These are phyloP conservation scores for Pleoardoris graminearum DNA, from an alignment of 2,329 filamentous ascomycete species.

Conservation along the genomic window DNA sequence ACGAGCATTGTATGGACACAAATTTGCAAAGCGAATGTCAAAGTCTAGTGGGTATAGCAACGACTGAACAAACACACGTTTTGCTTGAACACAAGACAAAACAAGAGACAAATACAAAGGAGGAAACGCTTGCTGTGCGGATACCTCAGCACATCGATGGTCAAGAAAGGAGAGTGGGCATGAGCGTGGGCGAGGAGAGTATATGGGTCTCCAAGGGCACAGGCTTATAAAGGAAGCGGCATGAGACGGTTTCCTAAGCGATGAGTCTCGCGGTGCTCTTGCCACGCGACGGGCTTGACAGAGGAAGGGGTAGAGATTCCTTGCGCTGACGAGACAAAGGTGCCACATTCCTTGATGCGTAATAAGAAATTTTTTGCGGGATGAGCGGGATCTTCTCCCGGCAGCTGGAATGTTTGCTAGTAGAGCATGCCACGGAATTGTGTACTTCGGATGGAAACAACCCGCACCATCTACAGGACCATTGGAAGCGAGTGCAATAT, in stretches of 20 bases:
- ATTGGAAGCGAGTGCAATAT: too few relatives aligned
- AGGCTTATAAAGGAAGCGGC: conserved; percentile 18
- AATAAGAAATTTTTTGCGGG: conserved; percentile 1
- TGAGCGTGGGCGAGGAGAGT: conserved; percentile 4
- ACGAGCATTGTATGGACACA: conserved; percentile 8
- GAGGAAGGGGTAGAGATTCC: conserved; percentile 28
- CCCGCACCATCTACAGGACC: too few relatives aligned
- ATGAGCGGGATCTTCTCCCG: conserved; percentile 13
- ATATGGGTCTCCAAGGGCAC: conserved; percentile 5
- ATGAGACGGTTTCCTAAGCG: conserved; percentile 28
- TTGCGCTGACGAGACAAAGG: conserved; percentile 32
- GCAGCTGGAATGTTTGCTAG: not conserved
- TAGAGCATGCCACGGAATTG: too few relatives aligned
- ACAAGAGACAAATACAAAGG: conserved; percentile 7
- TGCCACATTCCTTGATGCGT: conserved; percentile 32
- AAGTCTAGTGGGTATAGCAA: conserved; percentile 13
- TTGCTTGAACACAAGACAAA: not conserved
- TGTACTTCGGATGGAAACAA: too few relatives aligned
- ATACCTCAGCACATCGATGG: not conserved
- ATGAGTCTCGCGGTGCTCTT: conserved; percentile 16
- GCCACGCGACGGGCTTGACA: conserved; percentile 13
- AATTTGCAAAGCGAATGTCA: too few relatives aligned
- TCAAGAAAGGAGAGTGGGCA: not conserved
- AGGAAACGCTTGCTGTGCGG: conserved; percentile 5
- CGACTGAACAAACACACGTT: conserved; percentile 9